Evolutionary conservation across 352 stramenopile genomes (phyloP).

Genomic region (Pythium plurisporium): DNA sequence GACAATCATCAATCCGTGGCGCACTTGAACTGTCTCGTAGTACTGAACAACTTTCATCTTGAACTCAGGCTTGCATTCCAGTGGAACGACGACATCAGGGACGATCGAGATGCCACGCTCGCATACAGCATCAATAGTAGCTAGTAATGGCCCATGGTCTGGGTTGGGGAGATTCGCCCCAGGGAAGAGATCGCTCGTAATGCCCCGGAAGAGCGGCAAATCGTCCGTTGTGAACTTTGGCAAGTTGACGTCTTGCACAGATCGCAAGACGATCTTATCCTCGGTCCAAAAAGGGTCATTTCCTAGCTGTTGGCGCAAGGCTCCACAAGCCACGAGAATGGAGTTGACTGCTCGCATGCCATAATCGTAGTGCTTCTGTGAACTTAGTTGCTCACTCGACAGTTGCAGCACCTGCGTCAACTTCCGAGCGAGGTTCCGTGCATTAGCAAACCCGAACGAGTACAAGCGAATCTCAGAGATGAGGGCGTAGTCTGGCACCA

Average conservation of each 20-base stretch:
- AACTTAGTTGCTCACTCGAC: slow-evolving; percentile 85
- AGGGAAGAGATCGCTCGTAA: slow-evolving; percentile 94
- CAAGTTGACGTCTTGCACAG: slow-evolving; percentile 94
- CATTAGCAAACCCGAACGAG: slow-evolving; percentile 73
- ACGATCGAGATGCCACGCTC: slow-evolving; percentile 53
- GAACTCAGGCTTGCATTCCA: slow-evolving; percentile 81
- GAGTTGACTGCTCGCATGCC: slow-evolving; percentile 90
- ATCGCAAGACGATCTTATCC: slow-evolving; percentile 89
- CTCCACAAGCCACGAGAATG: slow-evolving; percentile 83
- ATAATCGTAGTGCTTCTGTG: slow-evolving; percentile 90
- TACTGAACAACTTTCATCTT: slow-evolving; percentile 93
- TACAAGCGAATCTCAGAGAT: slow-evolving; percentile 92
- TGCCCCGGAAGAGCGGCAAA: slow-evolving; percentile 94
- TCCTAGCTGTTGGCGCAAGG: slow-evolving; percentile 90
- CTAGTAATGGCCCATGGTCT: slow-evolving; percentile 82
- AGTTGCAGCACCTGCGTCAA: slow-evolving; percentile 89
- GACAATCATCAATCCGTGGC: slow-evolving; percentile 96
- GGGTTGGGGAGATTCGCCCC: slow-evolving; percentile 84
- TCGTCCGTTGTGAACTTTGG: slow-evolving; percentile 95
- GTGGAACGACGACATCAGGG: slow-evolving; percentile 46
- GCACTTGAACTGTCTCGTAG: slow-evolving; percentile 93
- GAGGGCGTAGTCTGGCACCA: slow-evolving; percentile 88
- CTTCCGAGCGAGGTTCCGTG: slow-evolving; percentile 56
- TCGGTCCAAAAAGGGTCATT: slow-evolving; percentile 91
- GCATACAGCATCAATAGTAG: slow-evolving; percentile 87